Base-by-base conservation (phyloP, 73 alveolate species). In the Strombidium stylifer region DNA sequence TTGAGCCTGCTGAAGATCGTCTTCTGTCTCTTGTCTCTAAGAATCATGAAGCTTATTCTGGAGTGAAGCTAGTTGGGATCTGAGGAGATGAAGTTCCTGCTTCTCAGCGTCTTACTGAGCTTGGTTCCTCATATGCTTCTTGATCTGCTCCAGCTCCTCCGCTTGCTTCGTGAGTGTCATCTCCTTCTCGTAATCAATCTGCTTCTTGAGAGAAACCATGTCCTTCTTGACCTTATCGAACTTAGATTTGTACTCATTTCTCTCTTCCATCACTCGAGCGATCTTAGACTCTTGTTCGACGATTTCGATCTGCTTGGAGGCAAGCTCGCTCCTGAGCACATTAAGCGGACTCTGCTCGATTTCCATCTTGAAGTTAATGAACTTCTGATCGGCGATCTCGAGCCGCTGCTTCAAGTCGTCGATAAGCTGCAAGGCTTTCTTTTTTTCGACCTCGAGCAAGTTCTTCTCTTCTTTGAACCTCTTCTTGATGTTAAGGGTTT, bases 131-230 rank as follows among this genome's bases (percentile, higher is more conserved):
- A 91, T 72, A 39, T 82, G 82, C 41, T 69, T 65, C 71, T 87
- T 91, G 41, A 84, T 69, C 62, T 83, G 82, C 56, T 82, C 94
- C 8, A 87, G 66, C 73, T 91, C 98, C 52, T 86, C 98, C 36
- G 86, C 73, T 66, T 89, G 80, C 72, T 81, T 87, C 40, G 65
- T 62, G 42, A 71, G 77, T 75, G 77, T 69, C 46, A 66, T 70
- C 18, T 85, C 82, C 62, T 89, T 89, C 67, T 89, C 96, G 3
- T 75, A 70, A 44, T 89, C 98, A 36, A 73, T 49, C 34, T 78
- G 74, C 65, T 77, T 84, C 60, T 87, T 74, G 21, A 85, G 39
- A 66, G 67, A 89, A 21, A 82, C 59, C 74, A 89, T 71, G 50
- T 89, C 97, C 15, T 57, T 62, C 61, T 82, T 79, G 16, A 85